Evolutionary conservation across 495 filamentous ascomycete species (phyloP), one percentile per base, ranked within the genome.

Genomic region (Cercophora scortea): DNA sequence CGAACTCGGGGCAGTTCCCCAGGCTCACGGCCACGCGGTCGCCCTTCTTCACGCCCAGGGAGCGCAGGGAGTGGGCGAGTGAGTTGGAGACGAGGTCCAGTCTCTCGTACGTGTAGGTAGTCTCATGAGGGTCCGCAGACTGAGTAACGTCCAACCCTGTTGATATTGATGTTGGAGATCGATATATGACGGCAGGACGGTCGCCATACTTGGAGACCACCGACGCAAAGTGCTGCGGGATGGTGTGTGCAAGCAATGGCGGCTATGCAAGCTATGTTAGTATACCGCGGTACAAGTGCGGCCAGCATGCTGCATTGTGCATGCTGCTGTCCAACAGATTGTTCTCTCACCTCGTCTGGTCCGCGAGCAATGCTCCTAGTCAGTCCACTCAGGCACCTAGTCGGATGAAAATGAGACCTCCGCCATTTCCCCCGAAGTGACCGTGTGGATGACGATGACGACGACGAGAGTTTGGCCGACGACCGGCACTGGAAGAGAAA

Each of bases 1-100:
- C 88, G 62, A 84, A 90, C 70, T 95, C 90, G 62, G 87, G 73
- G 32, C 80, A 84, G 60, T 96, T 98, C 1, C 93, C 91, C 16
- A 96, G 66, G 58, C 84, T 88, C 12, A 96, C 86, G 8, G 86
- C 90, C 10, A 96, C 88, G 18, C 90, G 76, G 58, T 94, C 88
- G 2, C 90, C 91, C 60, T 89, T 95, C 54, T 72, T 75, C 1
- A 96, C 89, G 2, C 90, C 90, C 2, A 84, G 71, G 1, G 82
- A 83, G 34, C 79, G 66, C 12, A 96, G 66, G 0, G 90, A 90
- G 25, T 80, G 73, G 0, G 91, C 88, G 17, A 98, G 74, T 1
- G 77, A 71, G 71, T 89, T 92, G 59, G 90, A 95, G 46, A 80
- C 77, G 6, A 70, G 66, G 63, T 96, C 86, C 10, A 98, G 80